Evolutionary conservation across 1,284 basidiomycete species (phyloP).

Genomic region (Microbotryum intermedium): DNA sequence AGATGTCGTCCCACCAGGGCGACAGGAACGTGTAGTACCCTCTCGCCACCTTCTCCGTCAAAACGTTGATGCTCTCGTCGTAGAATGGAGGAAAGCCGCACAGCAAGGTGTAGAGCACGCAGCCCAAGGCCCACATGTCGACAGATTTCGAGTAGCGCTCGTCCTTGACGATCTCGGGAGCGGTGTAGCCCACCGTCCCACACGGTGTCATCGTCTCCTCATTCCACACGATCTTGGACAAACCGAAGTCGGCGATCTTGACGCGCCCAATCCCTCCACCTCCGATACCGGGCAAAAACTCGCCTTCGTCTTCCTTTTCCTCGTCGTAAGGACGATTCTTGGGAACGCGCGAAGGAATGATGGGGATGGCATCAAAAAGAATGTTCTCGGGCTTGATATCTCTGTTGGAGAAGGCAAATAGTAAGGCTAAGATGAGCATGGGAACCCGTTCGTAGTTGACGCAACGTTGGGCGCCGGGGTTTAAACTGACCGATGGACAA

Average conservation of each 20-base stretch:
- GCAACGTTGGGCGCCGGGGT: no score
- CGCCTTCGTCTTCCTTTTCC: constrained; percentile 97
- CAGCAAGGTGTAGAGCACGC: constrained; percentile 95
- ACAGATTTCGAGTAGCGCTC: constrained; percentile 97
- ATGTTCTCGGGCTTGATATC: constrained; percentile 99
- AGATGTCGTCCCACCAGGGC: constrained; percentile 99
- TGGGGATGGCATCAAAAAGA: constrained; percentile 87
- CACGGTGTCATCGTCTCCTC: constrained; percentile 99
- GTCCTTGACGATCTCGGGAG: constrained; percentile 99
- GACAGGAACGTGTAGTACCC: constrained; percentile 98
- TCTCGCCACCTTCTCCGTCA: constrained; percentile 96
- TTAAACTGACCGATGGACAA: constrained; percentile 71
- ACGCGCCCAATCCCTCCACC: constrained; percentile 96
- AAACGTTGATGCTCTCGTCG: constrained; percentile 94
- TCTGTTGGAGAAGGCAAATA: constrained; percentile 32
- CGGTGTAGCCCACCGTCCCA: constrained; percentile 97
- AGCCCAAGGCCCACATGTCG: constrained; percentile 99
- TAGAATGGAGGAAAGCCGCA: constrained; percentile 78
- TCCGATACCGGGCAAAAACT: constrained; percentile 81
- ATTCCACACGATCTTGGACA: constrained; percentile 98
- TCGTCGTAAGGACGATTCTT: constrained; percentile 86
- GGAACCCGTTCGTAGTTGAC: not conserved
- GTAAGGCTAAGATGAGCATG: not conserved
- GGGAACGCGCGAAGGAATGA: constrained; percentile 73
- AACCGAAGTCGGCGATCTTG: constrained; percentile 98